phyloP scores from a whole-genome alignment of 192 early-diverging fungal species.

The Coemansia sp. region DNA sequence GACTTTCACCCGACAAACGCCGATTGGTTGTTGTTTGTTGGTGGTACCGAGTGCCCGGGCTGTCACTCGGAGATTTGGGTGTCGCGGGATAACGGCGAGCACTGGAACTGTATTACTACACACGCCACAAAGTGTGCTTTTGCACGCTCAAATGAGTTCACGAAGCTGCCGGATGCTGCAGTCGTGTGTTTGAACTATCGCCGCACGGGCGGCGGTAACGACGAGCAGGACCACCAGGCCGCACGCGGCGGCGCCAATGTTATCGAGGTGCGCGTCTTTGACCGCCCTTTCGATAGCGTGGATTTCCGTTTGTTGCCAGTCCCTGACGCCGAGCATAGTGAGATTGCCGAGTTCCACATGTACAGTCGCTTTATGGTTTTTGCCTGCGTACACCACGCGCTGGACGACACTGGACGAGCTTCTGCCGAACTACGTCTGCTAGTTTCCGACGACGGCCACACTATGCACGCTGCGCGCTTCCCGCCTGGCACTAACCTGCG shows the following conservation, averaged over 20 bases:
- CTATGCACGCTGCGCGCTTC: slow-evolving; percentile 74
- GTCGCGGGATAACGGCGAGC: slow-evolving; percentile 68
- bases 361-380: slow-evolving; percentile 46
- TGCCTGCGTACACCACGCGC: slow-evolving; percentile 17
- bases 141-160: slow-evolving; percentile 62
- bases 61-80: slow-evolving; percentile 74
- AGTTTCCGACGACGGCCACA: slow-evolving; percentile 74
- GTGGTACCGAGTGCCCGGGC: slow-evolving; percentile 52
- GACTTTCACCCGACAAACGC: slow-evolving; percentile 86
- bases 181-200: slow-evolving; percentile 73
- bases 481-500: slow-evolving; percentile 76
- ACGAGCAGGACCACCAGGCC: slow-evolving; percentile 51
- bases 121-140: slow-evolving; percentile 87
- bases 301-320: slow-evolving; percentile 14
- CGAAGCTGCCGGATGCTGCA: slow-evolving; percentile 61
- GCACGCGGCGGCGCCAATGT: slow-evolving; percentile 55
- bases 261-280: slow-evolving; percentile 65
- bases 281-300: slow-evolving; percentile 26
- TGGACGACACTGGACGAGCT: slow-evolving; percentile 17
- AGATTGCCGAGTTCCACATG: slow-evolving; percentile 29
- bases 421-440: slow-evolving; percentile 60
- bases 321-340: slow-evolving; percentile 23
- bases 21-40: slow-evolving; percentile 87
- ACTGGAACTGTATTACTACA: slow-evolving; percentile 74
- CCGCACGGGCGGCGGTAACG: slow-evolving; percentile 56